Evolutionary conservation across 768 basidiomycete genomes (phyloP), one percentile per base, ranked within the genome.

Genomic region (Podaxis rugospora): DNA sequence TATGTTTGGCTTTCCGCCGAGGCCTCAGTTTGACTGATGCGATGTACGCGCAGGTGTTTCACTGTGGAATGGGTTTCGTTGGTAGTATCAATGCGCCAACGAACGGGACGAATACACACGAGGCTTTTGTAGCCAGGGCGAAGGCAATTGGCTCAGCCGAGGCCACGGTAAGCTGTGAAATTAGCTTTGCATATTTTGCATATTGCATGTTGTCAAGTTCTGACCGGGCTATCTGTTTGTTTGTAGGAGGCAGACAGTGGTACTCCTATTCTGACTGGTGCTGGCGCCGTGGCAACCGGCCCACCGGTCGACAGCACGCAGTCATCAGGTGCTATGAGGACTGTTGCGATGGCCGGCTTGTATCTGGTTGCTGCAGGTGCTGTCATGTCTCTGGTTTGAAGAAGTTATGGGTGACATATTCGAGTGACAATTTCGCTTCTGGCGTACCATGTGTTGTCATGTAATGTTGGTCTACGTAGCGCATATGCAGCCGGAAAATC

Each of bases 41-140:
- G 50, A 32, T 37, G 16, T 37, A 16, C 23, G 14, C 60, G 32
- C 50, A 72, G 68, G 54, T 66, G 9, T 42, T 37, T 2, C 83
- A 85, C 66, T 85, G 83, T 64, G 79, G 78, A n/a, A 57, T 74
- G 62, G 83, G 83, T 23, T 79, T 82, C 80, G 80, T 82, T 28
- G 80, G 65, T n/a, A 58, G 54, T 36, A 66, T 66, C 59, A 66
- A 66, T 37, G 62, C 65, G 0, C 65, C 65, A 1, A 27, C 40
- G n/a, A 51, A 32, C 6, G 65, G 65, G 18, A 64, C 51, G 52
- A 62, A 63, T 37, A 64, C 65, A 5, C 62, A 57, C 21, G 42
- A 18, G 4, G 52, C 46, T 14, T 66, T 64, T 59, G 25, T 61
- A 11, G 44, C 61, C 14, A 62, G 59, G 5, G 65, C 65, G 13